phyloP scores from a whole-genome alignment of 177 flowering plant species.

The Telopea speciosissima region DNA sequence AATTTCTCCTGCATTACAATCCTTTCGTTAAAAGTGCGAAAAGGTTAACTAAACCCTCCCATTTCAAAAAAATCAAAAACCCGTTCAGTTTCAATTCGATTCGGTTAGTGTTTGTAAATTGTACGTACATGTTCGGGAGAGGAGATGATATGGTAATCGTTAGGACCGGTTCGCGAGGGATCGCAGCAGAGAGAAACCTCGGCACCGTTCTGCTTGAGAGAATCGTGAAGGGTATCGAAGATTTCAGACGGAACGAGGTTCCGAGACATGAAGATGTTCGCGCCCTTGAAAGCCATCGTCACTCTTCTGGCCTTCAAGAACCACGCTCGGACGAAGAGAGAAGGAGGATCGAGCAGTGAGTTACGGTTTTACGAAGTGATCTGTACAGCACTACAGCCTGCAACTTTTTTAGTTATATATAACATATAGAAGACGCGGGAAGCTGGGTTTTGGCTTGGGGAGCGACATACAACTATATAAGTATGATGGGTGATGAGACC shows the following conservation, averaged over 20 bases:
- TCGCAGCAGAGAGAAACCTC: constrained; percentile 74
- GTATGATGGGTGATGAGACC: no score
- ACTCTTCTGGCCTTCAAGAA: background rate
- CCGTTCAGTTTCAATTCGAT: background rate
- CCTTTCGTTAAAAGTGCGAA: background rate
- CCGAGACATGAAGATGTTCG: constrained; percentile 80
- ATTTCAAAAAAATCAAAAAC: background rate
- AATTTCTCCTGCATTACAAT: constrained; percentile 68
- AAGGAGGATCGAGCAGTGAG: no score
- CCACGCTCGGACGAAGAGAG: background rate
- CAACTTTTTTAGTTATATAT: no score
- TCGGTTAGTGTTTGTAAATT: background rate
- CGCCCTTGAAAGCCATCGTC: constrained; percentile 52
- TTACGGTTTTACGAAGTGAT: no score
- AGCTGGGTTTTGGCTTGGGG: no score
- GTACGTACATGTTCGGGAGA: constrained; percentile 52
- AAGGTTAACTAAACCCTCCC: background rate
- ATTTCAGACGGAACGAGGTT: constrained; percentile 77
- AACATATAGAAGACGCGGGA: no score
- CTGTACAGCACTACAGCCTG: no score
- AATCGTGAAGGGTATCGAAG: constrained; percentile 80
- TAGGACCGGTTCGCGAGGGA: constrained; percentile 53
- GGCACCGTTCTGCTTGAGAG: constrained; percentile 79
- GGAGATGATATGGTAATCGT: constrained; percentile 80
- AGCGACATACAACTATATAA: no score